Base-by-base conservation (phyloP, 2,329 filamentous ascomycete species). In the Colletotrichum sp. region DNA sequence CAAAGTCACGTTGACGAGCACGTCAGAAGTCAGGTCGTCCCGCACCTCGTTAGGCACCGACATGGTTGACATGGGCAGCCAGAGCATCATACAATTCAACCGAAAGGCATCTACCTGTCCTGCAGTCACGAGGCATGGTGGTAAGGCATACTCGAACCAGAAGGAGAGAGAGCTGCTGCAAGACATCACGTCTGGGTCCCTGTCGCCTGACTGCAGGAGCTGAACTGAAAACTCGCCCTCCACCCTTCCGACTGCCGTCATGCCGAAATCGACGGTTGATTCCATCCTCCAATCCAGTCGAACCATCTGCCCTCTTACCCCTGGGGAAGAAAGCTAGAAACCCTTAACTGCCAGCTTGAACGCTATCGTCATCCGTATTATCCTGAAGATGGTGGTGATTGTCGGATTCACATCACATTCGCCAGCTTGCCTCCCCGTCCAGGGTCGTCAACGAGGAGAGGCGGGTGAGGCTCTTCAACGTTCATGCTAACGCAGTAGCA, bases 391-490 rank as follows among this genome's bases (percentile, higher is more conserved):
- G 44, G 44, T 52, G 44, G 44, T 52, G 44, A n/a, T 52, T 52
- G 44, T 52, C n/a, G 44, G 44, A 52, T 52, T 22, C 44, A 52
- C 44, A 52, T 22, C 11, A 52, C n/a, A 52, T 52, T 52, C 11
- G 44, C 44, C 44, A 52, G n/a, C 11, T 52, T 52, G 2, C 16
- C 36, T 39, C 2, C 44, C 44, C 44, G 44, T 52, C n/a, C 44
- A 52, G 44, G n/a, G 44, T 52, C 44, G 44, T 52, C n/a, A 6
- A 52, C n/a, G n/a, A 52, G n/a, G n/a, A 52, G 48, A 25, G 34
- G 34, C 30, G n/a, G 36, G 28, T 75, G 73, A 72, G 73, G 73
- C 73, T 75, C 73, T 75, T 71, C 36, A n/a, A 52, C 61, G 19
- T 28, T 67, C 27, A 67, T 67, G 68, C 72, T 55, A 27, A 44